Base-by-base conservation (phyloP, 768 basidiomycete genomes). In the Rhodosporidiobolus odoratus region DNA sequence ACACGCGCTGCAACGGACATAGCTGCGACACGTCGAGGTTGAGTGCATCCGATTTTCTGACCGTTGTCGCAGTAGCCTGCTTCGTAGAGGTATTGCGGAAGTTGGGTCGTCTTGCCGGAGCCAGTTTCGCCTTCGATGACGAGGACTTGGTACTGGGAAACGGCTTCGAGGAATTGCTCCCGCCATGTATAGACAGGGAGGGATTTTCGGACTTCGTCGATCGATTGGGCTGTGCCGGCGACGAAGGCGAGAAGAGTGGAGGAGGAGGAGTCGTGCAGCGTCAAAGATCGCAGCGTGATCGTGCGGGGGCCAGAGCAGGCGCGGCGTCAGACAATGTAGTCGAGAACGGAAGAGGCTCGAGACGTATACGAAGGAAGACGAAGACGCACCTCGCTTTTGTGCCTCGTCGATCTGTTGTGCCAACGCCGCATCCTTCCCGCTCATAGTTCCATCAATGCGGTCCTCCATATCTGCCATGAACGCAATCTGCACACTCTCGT, bases 1-100 rank as follows among this genome's bases (percentile, higher is more conserved):
- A 99, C 96, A 82, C 96, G 95, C 23, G 95, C 93, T 7, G 96
- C 96, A 62, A 99, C 96, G 53, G 91, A 93, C 96, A 99, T 99
- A 45, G 96, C 96, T 10, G 96, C 96, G 27, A 99, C 96, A 69
- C 96, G 91, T 76, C 96, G 90, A 40, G 96, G 96, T 80, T 99
- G 96, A 0, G 96, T 99, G 77, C 96, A 99, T 0, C 92, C 92
- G 38, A 99, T 84, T 79, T 92, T 96, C 78, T 86, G 83, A 23
- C 96, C 96, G 75, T 85, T 84, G 15, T 86, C 85, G 5, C 92
- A 94, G 81, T 90, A 99, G 12, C 96, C 96, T 7, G 93, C 94
- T 82, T 99, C 96, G 78, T 97, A 92, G 6, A 99, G 87, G 79
- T 97, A 99, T 78, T 99, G 96, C 0, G 96, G 95, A 5, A 99